A percentile compares a stretch with the other conserved stretches of the same genome.
phyloP scores from a whole-genome alignment of 1,284 basidiomycete genomes.

The Athelia psychrophila region DNA sequence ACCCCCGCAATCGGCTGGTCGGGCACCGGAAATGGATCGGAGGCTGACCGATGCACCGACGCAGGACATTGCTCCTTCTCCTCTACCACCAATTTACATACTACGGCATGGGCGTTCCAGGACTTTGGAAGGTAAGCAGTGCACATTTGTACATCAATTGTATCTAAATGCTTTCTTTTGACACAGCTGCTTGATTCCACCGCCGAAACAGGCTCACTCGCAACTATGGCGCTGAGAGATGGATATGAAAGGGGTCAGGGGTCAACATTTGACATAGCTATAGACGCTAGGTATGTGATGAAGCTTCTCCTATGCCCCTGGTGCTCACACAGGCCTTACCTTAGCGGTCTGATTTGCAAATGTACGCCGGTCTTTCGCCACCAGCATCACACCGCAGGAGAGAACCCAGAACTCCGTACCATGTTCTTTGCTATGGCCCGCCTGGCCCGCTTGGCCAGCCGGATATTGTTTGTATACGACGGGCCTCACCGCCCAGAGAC shows the following conservation, averaged over 20 bases:
- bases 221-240: background rate
- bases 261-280: background rate
- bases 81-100: background rate
- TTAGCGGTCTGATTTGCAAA: background rate
- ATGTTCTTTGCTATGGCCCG: conserved; percentile 75
- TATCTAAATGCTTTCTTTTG: background rate
- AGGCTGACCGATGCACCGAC: too few species aligned
- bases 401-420: conserved; percentile 77
- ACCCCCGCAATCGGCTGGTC: too few species aligned
- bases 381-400: conserved; percentile 69
- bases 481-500: conserved; percentile 80
- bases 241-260: background rate
- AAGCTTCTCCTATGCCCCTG: too few species aligned
- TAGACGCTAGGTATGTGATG: background rate
- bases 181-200: background rate
- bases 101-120: background rate
- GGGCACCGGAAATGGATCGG: too few species aligned
- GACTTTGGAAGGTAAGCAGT: background rate
- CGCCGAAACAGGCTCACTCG: background rate
- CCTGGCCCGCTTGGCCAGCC: conserved; percentile 75
- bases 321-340: background rate
- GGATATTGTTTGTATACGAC: conserved; percentile 94
- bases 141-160: background rate
- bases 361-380: background rate
- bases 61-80: background rate